Conservation (phyloP, 2,329 filamentous ascomycete species). For the Cladophialophora psammophila region DNA sequence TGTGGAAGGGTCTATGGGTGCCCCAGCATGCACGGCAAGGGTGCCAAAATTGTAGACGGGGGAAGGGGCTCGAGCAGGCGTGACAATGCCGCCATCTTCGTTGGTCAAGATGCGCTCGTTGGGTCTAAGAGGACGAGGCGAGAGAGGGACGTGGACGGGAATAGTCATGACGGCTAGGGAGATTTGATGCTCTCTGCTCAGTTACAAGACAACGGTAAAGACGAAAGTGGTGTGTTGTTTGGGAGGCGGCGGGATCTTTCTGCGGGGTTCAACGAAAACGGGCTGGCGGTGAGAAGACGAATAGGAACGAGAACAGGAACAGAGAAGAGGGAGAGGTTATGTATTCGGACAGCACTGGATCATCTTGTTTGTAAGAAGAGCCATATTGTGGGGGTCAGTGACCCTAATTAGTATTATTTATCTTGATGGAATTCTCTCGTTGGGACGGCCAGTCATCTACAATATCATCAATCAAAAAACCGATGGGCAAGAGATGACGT, state of each 20-base stretch:
- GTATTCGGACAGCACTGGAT: not conserved
- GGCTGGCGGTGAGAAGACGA: not conserved
- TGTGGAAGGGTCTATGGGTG: constrained; percentile 86
- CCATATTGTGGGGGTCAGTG: constrained; percentile 1
- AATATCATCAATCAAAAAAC: constrained; percentile 4
- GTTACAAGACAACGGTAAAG: not conserved
- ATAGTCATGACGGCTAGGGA: constrained; percentile 24
- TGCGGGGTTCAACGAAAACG: not conserved
- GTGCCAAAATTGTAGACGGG: constrained; percentile 87
- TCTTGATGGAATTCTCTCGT: constrained; percentile 1
- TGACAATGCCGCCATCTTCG: constrained; percentile 68
- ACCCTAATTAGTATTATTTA: not conserved
- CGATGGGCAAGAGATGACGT: not conserved
- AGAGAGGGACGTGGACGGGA: constrained; percentile 21
- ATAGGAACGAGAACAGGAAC: not conserved
- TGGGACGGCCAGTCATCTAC: not conserved
- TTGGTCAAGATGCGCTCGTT: constrained; percentile 43
- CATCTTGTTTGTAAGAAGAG: constrained; percentile 9
- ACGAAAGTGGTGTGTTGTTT: not conserved
- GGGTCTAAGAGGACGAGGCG: constrained; percentile 38
- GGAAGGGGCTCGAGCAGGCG: constrained; percentile 74
- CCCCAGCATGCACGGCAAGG: constrained; percentile 90
- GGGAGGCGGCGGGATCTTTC: not conserved
- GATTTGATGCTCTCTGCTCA: not conserved
- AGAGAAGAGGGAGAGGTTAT: constrained; percentile 5